phyloP scores from a whole-genome alignment of 805 yeast genomes.

The Sugiyamaella floridensis region DNA sequence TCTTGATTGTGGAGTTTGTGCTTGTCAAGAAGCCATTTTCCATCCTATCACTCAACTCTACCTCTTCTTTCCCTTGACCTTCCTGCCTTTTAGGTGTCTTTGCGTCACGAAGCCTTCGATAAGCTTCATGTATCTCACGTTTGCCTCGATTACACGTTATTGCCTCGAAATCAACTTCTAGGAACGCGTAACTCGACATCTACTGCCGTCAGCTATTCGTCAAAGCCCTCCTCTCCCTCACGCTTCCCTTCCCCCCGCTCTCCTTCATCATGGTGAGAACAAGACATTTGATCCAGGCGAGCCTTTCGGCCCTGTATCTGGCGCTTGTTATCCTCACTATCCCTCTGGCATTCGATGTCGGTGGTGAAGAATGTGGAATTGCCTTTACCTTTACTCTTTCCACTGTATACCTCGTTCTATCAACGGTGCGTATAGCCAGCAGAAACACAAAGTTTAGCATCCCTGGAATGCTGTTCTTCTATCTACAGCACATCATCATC shows the following conservation, averaged over 20 bases:
- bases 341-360: constrained; percentile 90
- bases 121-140: no score
- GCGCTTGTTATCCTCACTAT: constrained; percentile 69
- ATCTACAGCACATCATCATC: constrained; percentile 72
- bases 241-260: not conserved
- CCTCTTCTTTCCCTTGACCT: no score
- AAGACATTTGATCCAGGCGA: constrained; percentile 9
- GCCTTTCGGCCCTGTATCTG: constrained; percentile 44
- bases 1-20: no score
- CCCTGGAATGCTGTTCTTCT: constrained; percentile 45
- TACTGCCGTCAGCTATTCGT: not conserved
- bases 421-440: constrained; percentile 58
- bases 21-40: no score
- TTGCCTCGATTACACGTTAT: no score
- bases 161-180: no score
- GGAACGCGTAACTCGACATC: no score
- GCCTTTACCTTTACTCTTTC: constrained; percentile 73
- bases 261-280: not conserved
- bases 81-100: no score
- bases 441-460: constrained; percentile 33
- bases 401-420: constrained; percentile 59
- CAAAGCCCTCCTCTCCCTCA: not conserved
- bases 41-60: no score
- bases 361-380: constrained; percentile 85
- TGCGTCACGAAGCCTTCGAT: no score